Evolutionary conservation across 2,329 filamentous ascomycete genomes (phyloP).

Genomic region (Fusarium xylarioides): DNA sequence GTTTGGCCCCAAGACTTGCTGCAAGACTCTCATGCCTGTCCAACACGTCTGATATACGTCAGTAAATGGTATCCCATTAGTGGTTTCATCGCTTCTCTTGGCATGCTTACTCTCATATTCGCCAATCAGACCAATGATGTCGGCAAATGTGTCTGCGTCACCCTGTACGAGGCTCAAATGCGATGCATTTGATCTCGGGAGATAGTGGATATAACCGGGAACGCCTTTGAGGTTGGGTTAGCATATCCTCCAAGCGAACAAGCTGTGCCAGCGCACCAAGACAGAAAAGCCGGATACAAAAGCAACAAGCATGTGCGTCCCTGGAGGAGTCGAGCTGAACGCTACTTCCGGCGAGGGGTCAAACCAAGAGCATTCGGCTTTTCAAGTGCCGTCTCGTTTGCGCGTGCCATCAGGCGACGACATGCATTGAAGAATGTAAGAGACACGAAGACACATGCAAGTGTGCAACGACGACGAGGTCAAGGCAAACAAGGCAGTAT

Average conservation of each 20-base stretch:
- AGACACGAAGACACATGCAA: slow-evolving; percentile 5
- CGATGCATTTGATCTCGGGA: slow-evolving; percentile 55
- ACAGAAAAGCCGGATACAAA: slow-evolving; percentile 33
- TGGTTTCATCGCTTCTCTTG: not conserved
- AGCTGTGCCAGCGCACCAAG: slow-evolving; percentile 30
- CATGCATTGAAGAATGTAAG: slow-evolving; percentile 15
- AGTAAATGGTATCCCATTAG: slow-evolving; percentile 25
- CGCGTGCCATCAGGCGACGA: slow-evolving; percentile 8
- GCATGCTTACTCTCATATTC: slow-evolving; percentile 73
- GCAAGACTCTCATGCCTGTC: slow-evolving; percentile 88
- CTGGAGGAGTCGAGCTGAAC: slow-evolving; percentile 34
- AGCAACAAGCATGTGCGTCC: slow-evolving; percentile 35
- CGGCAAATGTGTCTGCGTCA: slow-evolving; percentile 73
- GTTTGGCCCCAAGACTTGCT: slow-evolving; percentile 83
- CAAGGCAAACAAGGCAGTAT: slow-evolving; percentile 2
- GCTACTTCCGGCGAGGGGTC: slow-evolving; percentile 21
- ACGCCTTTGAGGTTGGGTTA: slow-evolving; percentile 36
- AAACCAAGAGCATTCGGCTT: slow-evolving; percentile 9
- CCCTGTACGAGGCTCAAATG: slow-evolving; percentile 62
- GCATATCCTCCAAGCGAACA: slow-evolving; percentile 31
- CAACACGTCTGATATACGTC: slow-evolving; percentile 68
- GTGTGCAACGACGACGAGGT: not conserved
- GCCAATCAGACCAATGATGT: slow-evolving; percentile 75
- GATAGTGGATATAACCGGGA: slow-evolving; percentile 61
- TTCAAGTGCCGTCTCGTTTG: slow-evolving; percentile 8